Evolutionary conservation across 1,284 basidiomycete species (phyloP).

Genomic region (Fomitiporia mediterranea): DNA sequence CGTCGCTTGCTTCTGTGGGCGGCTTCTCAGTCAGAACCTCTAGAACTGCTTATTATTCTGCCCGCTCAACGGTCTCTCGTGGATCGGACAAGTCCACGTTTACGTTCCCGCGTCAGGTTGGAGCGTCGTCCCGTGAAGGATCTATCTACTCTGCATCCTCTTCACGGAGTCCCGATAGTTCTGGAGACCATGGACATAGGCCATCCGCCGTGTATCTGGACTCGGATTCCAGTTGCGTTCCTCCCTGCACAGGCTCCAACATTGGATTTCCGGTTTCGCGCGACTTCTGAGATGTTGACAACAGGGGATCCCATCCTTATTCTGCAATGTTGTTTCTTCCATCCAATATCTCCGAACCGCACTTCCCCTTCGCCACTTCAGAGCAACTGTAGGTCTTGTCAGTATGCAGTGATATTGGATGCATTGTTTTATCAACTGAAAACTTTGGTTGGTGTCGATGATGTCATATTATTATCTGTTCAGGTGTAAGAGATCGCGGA

Average conservation of each 20-base stretch:
- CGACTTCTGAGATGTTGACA: too few species aligned
- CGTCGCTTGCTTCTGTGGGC: constrained; percentile 1
- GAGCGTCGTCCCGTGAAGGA: constrained; percentile 4
- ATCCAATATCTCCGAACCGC: neutral
- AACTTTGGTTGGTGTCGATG: neutral
- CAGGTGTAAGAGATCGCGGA: neutral
- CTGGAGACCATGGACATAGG: neutral
- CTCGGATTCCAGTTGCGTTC: neutral
- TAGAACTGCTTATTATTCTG: constrained; percentile 14
- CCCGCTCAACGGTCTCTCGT: constrained; percentile 11
- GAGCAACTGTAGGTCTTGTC: neutral
- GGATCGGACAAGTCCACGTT: constrained; percentile 4
- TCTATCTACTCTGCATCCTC: constrained; percentile 1
- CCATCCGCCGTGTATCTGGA: neutral
- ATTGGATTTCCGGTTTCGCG: too few species aligned
- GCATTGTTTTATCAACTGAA: neutral
- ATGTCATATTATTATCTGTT: neutral
- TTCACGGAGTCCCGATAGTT: neutral
- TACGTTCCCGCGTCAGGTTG: constrained; percentile 2
- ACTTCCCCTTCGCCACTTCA: neutral
- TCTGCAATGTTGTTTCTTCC: neutral
- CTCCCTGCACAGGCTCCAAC: too few species aligned
- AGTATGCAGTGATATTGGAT: neutral
- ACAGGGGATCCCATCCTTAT: too few species aligned
- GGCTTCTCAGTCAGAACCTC: constrained; percentile 6